A percentile compares a stretch with the other conserved stretches of the same genome.
These are phyloP conservation scores for Paecilomyces dactylethromorphus DNA, from an alignment of 2,329 filamentous ascomycete genomes.

Conservation along the genomic window DNA sequence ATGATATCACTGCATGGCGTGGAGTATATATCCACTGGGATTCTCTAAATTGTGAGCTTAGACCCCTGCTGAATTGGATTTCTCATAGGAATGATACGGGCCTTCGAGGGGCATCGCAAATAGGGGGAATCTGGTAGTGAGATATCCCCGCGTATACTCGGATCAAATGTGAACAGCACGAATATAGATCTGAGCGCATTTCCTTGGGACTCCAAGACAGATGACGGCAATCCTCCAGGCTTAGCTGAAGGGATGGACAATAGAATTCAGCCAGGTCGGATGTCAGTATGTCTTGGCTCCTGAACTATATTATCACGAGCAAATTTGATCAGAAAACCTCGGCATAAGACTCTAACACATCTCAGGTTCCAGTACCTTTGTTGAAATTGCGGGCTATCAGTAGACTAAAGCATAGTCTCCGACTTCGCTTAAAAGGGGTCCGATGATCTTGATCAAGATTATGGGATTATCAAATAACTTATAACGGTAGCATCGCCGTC, in stretches of 20 bases:
- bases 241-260: background rate
- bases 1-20: background rate
- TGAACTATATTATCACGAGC: background rate
- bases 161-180: background rate
- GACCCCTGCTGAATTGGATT: background rate
- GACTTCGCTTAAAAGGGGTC: background rate
- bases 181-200: background rate
- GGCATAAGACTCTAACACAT: background rate
- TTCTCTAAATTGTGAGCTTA: background rate
- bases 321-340: background rate
- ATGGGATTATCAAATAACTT: background rate
- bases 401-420: background rate
- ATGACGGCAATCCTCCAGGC: background rate
- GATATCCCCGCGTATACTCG: background rate
- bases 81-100: background rate
- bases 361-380: background rate
- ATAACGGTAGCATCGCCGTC: background rate
- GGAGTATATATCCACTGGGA: background rate
- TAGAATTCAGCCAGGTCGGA: background rate
- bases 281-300: background rate
- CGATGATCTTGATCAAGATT: background rate
- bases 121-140: background rate
- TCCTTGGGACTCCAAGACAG: background rate
- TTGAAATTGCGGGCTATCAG: background rate
- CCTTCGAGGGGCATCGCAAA: background rate